Evolutionary conservation across 495 filamentous ascomycete species (phyloP), one percentile per base, ranked within the genome.

Genomic region (Daldinia vernicosa): DNA sequence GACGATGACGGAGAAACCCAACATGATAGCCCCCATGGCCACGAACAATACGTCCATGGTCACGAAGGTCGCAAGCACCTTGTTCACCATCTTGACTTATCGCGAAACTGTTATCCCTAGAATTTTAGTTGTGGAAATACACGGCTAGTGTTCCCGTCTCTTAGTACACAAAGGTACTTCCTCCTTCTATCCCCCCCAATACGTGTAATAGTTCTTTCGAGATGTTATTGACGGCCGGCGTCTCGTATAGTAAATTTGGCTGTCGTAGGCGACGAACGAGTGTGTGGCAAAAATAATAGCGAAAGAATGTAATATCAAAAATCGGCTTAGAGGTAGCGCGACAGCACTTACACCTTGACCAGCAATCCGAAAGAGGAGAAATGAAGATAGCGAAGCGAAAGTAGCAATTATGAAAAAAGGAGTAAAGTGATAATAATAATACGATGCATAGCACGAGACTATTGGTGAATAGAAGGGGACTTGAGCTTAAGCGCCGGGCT

Each of bases 1-100:
- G 62, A 84, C 83, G 65, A 89, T 81, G 71, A 92, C 71, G 22
- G 88, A 86, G 69, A 90, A 89, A 60, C 82, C 85, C 61, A 92
- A 72, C 66, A 92, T 82, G 59, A 93, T 80, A 59, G 83, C 84
- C 69, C 91, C 91, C 63, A 87, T 87, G 19, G 81, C 75, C 19
- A 89, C 79, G 77, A 92, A 91, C 74, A 93, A 78, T 68, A 85
- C 63, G 74, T 92, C 86, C 65, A 81, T 72, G 61, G 81, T 75
- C 61, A 89, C 63, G 76, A 91, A 90, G 61, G 83, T 80, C 69
- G 84, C 56, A 32, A 89, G 80, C 43, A 90, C 82, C 65, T 85
- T 88, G 80, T 88, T 85, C 69, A 79, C 80, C 86, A 88, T 89
- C 45, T 71, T 83, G 76, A 62, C 27, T 11, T 50, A 19, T 64